These are phyloP conservation scores for Glutinoglossum americanum DNA, from an alignment of 495 filamentous ascomycete genomes.

Conservation along the genomic window DNA sequence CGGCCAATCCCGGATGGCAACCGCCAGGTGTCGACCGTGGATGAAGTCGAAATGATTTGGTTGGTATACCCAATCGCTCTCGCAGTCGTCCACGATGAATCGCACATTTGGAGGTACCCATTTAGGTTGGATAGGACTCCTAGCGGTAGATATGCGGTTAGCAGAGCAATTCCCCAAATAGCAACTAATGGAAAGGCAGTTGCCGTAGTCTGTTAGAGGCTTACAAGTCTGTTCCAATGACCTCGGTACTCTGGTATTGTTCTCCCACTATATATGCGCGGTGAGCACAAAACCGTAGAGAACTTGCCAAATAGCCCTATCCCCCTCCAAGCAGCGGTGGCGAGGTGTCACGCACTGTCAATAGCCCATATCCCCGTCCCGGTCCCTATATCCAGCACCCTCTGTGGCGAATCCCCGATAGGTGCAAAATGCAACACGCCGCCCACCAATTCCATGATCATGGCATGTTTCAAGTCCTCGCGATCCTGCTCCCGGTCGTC, in stretches of 20 bases:
- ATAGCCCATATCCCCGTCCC: constrained; percentile 23
- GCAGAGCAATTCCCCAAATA: not conserved
- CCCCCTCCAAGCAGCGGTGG: not conserved
- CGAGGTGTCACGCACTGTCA: constrained; percentile 2
- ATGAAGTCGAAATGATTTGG: constrained; percentile 16
- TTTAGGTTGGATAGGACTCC: constrained; percentile 8
- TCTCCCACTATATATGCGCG: not conserved
- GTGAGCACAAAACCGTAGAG: too few relatives aligned
- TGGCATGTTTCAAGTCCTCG: constrained; percentile 28
- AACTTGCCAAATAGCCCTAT: too few relatives aligned
- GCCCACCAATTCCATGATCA: constrained; percentile 27
- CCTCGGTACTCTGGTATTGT: not conserved
- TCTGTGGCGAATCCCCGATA: constrained; percentile 28
- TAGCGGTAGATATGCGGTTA: not conserved
- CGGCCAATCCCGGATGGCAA: constrained; percentile 14
- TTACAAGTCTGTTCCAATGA: constrained; percentile 8
- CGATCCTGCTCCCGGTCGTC: constrained; percentile 19
- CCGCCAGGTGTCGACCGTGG: constrained; percentile 14
- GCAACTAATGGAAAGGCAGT: not conserved
- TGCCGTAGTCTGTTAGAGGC: not conserved
- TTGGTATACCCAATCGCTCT: constrained; percentile 15
- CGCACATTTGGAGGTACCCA: constrained; percentile 18
- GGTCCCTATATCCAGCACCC: constrained; percentile 46
- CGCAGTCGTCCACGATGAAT: constrained; percentile 15
- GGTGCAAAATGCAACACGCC: constrained; percentile 38